These are phyloP conservation scores for Lecanicillium sp. DNA, from an alignment of 2,329 filamentous ascomycete genomes.

Conservation along the genomic window DNA sequence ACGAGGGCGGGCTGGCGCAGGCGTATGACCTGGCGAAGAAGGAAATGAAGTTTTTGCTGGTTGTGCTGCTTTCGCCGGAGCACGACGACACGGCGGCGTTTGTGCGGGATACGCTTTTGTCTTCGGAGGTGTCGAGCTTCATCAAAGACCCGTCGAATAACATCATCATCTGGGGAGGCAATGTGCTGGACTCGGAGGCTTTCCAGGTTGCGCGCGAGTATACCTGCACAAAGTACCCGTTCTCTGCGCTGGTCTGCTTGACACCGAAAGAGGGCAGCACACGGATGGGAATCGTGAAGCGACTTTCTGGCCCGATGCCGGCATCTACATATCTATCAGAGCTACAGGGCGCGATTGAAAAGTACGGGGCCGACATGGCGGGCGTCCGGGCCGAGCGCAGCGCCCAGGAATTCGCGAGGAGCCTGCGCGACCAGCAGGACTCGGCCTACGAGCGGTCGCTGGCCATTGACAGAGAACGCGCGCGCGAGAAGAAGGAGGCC, in stretches of 20 bases:
- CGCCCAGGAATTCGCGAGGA: conserved; percentile 76
- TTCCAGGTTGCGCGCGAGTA: conserved; percentile 88
- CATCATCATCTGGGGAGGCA: conserved; percentile 87
- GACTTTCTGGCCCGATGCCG: conserved; percentile 66
- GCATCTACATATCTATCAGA: conserved; percentile 68
- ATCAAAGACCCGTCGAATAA: conserved; percentile 70
- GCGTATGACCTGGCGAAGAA: conserved; percentile 85
- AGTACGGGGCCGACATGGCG: conserved; percentile 70
- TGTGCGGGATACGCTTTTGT: conserved; percentile 73
- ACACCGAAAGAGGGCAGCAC: conserved; percentile 79
- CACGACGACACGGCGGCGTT: conserved; percentile 88
- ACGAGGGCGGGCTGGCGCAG: conserved; percentile 85
- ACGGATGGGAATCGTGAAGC: conserved; percentile 83
- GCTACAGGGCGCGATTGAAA: conserved; percentile 64
- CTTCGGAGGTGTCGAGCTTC: conserved; percentile 66
- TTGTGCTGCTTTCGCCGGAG: conserved; percentile 82
- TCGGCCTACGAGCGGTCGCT: conserved; percentile 89
- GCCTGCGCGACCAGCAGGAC: conserved; percentile 81
- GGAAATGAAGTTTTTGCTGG: conserved; percentile 85
- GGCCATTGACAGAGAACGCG: conserved; percentile 80
- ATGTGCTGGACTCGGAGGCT: conserved; percentile 85
- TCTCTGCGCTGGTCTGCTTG: conserved; percentile 77
- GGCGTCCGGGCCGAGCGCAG: conserved; percentile 68
- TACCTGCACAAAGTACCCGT: conserved; percentile 87
- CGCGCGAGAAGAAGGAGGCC: conserved; percentile 68